Conservation (phyloP, 257 asterid genomes). For the Solanum pennellii region DNA sequence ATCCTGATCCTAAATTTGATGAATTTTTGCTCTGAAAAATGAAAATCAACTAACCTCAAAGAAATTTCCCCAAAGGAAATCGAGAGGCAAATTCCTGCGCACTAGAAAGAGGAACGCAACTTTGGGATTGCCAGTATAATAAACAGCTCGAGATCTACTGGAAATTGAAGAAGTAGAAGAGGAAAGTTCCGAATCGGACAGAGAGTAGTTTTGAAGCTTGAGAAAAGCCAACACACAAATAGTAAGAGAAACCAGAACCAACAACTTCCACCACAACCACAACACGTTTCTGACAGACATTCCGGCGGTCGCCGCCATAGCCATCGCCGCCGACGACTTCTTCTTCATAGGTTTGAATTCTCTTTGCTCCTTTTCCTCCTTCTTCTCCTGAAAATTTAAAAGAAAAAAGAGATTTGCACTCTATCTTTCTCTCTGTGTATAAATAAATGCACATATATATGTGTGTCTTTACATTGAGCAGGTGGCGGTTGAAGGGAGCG, state of each 20-base stretch:
- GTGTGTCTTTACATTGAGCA: constrained; percentile 4
- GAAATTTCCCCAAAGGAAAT: constrained; percentile 84
- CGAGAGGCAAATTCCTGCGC: constrained; percentile 71
- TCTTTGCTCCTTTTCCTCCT: constrained; percentile 15
- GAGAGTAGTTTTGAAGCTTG: constrained; percentile 55
- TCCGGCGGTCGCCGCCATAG: constrained; percentile 31
- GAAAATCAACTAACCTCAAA: constrained; percentile 49
- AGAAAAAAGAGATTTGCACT: not conserved
- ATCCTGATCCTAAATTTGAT: not conserved
- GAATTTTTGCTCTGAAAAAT: not conserved
- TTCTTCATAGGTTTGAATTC: constrained; percentile 3
- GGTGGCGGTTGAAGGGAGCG: constrained; percentile 1
- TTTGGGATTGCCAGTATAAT: constrained; percentile 53
- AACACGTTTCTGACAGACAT: constrained; percentile 36
- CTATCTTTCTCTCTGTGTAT: not conserved
- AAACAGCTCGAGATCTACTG: constrained; percentile 26
- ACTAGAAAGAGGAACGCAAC: constrained; percentile 71
- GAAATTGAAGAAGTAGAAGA: constrained; percentile 17
- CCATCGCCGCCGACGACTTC: constrained; percentile 30
- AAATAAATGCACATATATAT: not conserved
- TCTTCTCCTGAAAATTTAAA: constrained; percentile 21
- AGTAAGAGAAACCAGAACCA: constrained; percentile 33
- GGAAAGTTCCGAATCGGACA: constrained; percentile 1
- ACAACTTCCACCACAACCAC: constrained; percentile 63
- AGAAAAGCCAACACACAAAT: constrained; percentile 51